phyloP scores from a whole-genome alignment of 2,329 filamentous ascomycete species.

The Colletotrichum tropicicola region DNA sequence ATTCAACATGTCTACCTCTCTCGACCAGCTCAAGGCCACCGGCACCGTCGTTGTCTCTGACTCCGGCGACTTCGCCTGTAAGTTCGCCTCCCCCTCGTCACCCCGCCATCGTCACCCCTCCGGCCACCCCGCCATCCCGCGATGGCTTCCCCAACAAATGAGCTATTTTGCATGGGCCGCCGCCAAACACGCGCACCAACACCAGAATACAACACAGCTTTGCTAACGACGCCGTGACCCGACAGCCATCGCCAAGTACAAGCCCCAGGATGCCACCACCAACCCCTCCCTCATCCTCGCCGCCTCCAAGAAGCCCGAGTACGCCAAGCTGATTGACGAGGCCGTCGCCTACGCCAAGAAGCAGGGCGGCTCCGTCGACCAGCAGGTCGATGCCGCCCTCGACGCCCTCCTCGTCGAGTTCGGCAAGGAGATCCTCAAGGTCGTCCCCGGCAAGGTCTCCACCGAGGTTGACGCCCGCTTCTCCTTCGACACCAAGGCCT shows the following conservation, averaged over 20 bases:
- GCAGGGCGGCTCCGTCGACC: slow-evolving; percentile 73
- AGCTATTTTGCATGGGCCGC: too few relatives aligned
- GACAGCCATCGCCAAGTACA: slow-evolving; percentile 97
- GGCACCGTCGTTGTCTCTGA: slow-evolving; percentile 98
- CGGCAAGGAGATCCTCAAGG: slow-evolving; percentile 95
- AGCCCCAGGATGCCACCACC: slow-evolving; percentile 99
- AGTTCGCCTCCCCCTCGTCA: slow-evolving; percentile 47
- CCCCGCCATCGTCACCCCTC: slow-evolving; percentile 3
- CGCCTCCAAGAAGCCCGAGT: slow-evolving; percentile 97
- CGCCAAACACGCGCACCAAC: not conserved
- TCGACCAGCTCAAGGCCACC: slow-evolving; percentile 96
- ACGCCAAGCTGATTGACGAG: slow-evolving; percentile 88
- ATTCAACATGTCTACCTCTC: slow-evolving; percentile 79
- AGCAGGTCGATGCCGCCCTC: slow-evolving; percentile 88
- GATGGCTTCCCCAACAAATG: not conserved
- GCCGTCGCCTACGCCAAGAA: slow-evolving; percentile 89
- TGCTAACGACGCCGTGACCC: slow-evolving; percentile 28
- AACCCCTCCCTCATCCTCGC: slow-evolving; percentile 99
- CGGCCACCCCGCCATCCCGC: slow-evolving; percentile 2
- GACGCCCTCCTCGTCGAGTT: slow-evolving; percentile 98
- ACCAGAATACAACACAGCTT: not conserved
- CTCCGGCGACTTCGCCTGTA: slow-evolving; percentile 87
- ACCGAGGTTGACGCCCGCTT: slow-evolving; percentile 97
- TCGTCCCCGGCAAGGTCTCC: slow-evolving; percentile 98
- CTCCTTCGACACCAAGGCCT: slow-evolving; percentile 94